phyloP scores from a whole-genome alignment of 768 basidiomycete species.

The Lyophyllum atratum region DNA sequence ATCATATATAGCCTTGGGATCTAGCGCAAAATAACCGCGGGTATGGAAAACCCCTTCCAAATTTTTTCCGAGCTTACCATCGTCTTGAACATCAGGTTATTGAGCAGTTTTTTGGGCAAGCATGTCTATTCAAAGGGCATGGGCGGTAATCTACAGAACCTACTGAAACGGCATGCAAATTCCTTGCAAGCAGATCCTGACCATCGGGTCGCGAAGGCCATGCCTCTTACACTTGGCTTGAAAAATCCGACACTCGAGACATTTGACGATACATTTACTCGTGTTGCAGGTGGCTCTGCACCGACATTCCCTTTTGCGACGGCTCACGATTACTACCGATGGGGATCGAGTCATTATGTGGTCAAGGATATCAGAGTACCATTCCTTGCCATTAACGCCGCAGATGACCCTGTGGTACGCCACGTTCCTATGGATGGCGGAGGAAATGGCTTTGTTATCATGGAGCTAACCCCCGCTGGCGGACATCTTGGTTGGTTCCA shows the following conservation, averaged over 20 bases:
- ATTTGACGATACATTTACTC: slow-evolving; percentile 66
- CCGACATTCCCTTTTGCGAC: slow-evolving; percentile 51
- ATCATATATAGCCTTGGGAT: slow-evolving; percentile 51
- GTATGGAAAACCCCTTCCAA: slow-evolving; percentile 27
- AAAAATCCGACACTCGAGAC: slow-evolving; percentile 55
- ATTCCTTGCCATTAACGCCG: slow-evolving; percentile 72
- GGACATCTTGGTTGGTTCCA: slow-evolving; percentile 89
- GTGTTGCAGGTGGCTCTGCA: slow-evolving; percentile 68
- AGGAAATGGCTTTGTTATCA: slow-evolving; percentile 54
- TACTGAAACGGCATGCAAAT: slow-evolving; percentile 53
- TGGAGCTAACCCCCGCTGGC: slow-evolving; percentile 63
- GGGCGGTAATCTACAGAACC: slow-evolving; percentile 68
- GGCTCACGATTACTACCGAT: slow-evolving; percentile 49
- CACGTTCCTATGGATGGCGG: slow-evolving; percentile 59
- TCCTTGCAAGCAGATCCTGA: slow-evolving; percentile 52
- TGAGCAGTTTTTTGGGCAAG: slow-evolving; percentile 55
- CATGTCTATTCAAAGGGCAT: slow-evolving; percentile 77
- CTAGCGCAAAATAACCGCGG: slow-evolving; percentile 48
- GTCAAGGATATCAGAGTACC: slow-evolving; percentile 67
- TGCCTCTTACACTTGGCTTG: slow-evolving; percentile 44
- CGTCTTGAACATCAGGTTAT: slow-evolving; percentile 42
- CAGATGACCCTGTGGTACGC: slow-evolving; percentile 76
- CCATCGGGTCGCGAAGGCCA: slow-evolving; percentile 50
- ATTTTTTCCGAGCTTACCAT: slow-evolving; percentile 14
- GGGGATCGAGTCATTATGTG: slow-evolving; percentile 62